Conservation (phyloP, 2,329 filamentous ascomycete species). For the Mariannaea elegans region DNA sequence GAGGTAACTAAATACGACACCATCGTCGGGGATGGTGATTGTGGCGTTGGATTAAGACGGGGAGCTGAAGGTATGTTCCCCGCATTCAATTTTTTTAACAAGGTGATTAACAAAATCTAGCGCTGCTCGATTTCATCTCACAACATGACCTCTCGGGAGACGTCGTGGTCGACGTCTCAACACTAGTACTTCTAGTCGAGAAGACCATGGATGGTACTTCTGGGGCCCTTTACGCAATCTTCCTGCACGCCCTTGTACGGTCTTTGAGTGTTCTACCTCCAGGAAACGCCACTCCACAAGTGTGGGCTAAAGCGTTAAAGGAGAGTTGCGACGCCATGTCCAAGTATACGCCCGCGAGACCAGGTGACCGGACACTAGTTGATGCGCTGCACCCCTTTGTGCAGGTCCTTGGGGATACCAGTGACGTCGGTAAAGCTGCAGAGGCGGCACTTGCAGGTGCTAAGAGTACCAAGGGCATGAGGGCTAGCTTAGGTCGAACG, state of each 20-base stretch:
- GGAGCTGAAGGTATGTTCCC: constrained; percentile 3
- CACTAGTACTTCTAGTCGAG: constrained; percentile 38
- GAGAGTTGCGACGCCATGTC: constrained; percentile 64
- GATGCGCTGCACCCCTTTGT: constrained; percentile 78
- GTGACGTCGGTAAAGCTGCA: constrained; percentile 58
- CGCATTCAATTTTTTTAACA: background rate
- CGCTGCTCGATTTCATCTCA: background rate
- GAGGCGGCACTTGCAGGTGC: constrained; percentile 70
- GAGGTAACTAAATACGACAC: constrained; percentile 8
- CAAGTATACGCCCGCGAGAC: constrained; percentile 76
- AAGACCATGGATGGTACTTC: constrained; percentile 75
- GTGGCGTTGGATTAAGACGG: constrained; percentile 2
- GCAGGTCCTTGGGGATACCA: constrained; percentile 59
- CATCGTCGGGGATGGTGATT: constrained; percentile 19
- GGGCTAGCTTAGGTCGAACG: constrained; percentile 74
- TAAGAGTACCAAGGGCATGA: constrained; percentile 77
- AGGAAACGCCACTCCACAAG: constrained; percentile 12
- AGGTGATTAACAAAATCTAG: background rate
- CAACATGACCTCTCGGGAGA: background rate
- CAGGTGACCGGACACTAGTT: constrained; percentile 76
- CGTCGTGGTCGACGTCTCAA: background rate
- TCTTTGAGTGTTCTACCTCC: background rate
- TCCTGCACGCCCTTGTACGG: background rate
- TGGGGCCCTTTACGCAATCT: constrained; percentile 71
- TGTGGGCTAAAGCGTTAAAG: constrained; percentile 61